phyloP scores from a whole-genome alignment of 75 land plant species.

The Cupressus sempervirens region DNA sequence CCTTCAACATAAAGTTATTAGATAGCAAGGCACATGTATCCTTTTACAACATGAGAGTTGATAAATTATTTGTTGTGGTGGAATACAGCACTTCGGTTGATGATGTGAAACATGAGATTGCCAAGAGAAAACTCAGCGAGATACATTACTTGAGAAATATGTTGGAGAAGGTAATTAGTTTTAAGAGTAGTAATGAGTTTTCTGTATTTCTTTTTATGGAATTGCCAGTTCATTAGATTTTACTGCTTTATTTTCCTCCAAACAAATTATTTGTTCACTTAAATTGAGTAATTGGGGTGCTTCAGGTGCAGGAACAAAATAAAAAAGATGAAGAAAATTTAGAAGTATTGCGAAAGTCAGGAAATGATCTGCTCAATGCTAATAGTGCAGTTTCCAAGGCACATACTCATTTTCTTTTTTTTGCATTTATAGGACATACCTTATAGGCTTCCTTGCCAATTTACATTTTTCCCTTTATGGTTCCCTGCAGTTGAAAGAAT shows the following conservation, averaged over 20 bases:
- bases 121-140: slow-evolving; percentile 7
- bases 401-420: not conserved
- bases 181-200: not conserved
- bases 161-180: slow-evolving; percentile 7
- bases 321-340: not conserved
- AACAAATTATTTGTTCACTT: not conserved
- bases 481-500: not conserved
- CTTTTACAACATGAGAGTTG: not conserved
- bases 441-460: not conserved
- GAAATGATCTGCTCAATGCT: not conserved
- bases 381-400: not conserved
- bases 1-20: not conserved
- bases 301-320: slow-evolving; percentile 8
- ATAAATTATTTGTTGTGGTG: not conserved
- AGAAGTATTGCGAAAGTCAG: not conserved
- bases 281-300: not conserved
- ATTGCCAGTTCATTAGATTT: not conserved
- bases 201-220: not conserved
- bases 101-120: slow-evolving; percentile 5
- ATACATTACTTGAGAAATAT: slow-evolving; percentile 6
- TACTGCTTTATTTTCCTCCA: not conserved
- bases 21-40: not conserved
- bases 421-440: not conserved
- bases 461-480: not conserved
- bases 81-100: not conserved